Evolutionary conservation across 2,329 filamentous ascomycete genomes (phyloP), one percentile per base, ranked within the genome.

Genomic region (Passalora sequoiae): DNA sequence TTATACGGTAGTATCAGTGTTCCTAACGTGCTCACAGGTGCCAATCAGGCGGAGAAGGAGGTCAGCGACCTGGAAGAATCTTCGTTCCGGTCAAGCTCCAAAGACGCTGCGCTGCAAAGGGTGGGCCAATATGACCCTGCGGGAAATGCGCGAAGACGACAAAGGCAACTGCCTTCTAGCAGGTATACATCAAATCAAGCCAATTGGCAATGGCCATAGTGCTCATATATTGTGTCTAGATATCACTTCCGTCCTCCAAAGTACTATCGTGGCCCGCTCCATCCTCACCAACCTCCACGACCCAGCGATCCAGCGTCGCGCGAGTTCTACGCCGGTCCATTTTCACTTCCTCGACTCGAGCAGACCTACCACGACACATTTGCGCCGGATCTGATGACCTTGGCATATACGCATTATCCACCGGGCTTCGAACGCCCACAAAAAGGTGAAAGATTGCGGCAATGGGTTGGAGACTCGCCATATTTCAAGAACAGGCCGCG

Each of bases 221-320:
- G 20, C 28, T 25, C 17, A 38, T 44, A 19, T 38, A 16, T 19
- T 20, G 13, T 40, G 38, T 48, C 20, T 50, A 94, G 91, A 76
- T 98, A 97, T 71, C 86, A 94, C 69, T 97, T 85, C 68, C 88
- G 89, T 53, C 84, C 91, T 38, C 92, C 92, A 51, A 92, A 91
- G 71, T 98, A 89, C 76, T 83, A 95, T 67, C 86, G 91, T 60
- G 92, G 92, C 44, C 89, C 89, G 52, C 76, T 97, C 17, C 89
- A 97, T 65, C 92, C 92, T 38, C 81, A 96, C 60, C 88, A 95
- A 70, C 86, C 88, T 46, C 91, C 88, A n/a, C 77, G 81, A 28
- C 78, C 82, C 39, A 92, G 89, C 50, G 86, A 96, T 60, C 89
- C 89, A 1, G 78, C 84, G 20, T 95, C 92, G 46, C 84, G 92